Evolutionary conservation across 106 monocot genomes (phyloP), one percentile per base, ranked within the genome.

Genomic region (Iris macrosiphon): DNA sequence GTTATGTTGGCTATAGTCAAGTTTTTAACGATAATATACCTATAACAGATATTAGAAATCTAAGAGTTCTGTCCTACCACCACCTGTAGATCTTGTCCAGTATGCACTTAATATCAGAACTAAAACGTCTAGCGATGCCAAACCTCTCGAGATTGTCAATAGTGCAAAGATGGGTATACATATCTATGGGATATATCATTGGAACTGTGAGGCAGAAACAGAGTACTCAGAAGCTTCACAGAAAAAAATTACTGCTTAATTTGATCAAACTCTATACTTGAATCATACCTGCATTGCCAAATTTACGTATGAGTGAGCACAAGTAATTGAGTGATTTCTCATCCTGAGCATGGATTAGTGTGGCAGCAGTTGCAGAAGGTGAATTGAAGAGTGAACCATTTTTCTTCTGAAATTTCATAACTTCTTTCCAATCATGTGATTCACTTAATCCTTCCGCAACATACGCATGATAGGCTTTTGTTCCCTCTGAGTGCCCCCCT

Each of bases 361-460:
- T 68, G 67, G 72, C 79, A 75, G 90, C 85, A 40, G 95, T 96
- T 21, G 89, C 64, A 11, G 95, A 79, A 45, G 95, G 95, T 31
- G 85, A 90, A 55, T 86, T 83, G 60, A 96, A 86, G 16, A 96
- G 57, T 28, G 95, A 96, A 39, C 95, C 95, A 70, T 96, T 86
- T 55, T 56, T 70, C 62, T 72, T 70, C 54, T 90, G 95, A 74
- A 63, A 90, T 57, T 73, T 96, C 68, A 76, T 75, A n/a, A 86
- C 14, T 17, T 76, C 68, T 51, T 77, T 33, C 79, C 67, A 86
- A 18, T 79, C 71, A 7, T 68, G 67, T n/a, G 38, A 34, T n/a
- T 62, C 54, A 9, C 66, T 77, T 42, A 84, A 63, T 53, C 89
- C 96, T 80, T 96, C 96, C 31, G 89, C 55, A 51, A 86, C 67